A percentile compares a stretch with the other conserved stretches of the same genome.
phyloP scores from a whole-genome alignment of 768 basidiomycete genomes.

The Pilatotrama ljubarskyi region DNA sequence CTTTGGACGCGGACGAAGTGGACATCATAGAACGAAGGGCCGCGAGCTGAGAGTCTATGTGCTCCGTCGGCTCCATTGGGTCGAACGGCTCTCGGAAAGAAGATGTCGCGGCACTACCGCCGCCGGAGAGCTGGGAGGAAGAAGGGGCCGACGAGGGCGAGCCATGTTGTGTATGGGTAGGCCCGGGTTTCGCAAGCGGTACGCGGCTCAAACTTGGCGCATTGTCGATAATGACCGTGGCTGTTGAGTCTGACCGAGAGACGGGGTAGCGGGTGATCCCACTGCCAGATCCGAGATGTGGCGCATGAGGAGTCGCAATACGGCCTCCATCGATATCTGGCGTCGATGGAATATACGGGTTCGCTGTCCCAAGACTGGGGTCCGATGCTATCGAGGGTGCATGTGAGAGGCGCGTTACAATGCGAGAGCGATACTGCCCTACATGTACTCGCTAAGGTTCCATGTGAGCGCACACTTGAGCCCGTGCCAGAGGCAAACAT shows the following conservation, averaged over 20 bases:
- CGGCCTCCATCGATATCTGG: background rate
- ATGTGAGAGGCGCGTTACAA: background rate
- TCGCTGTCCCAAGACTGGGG: conserved; percentile 7
- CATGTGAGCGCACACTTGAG: background rate
- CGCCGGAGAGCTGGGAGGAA: background rate
- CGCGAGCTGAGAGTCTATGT: conserved; percentile 22
- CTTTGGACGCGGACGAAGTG: conserved; percentile 11
- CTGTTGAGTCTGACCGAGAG: conserved; percentile 17
- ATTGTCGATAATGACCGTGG: conserved; percentile 15
- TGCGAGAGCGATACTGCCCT: background rate
- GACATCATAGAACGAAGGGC: conserved; percentile 17
- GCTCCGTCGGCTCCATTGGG: conserved; percentile 20
- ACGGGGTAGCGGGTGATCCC: conserved; percentile 14
- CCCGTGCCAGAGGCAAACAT: background rate
- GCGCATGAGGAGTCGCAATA: conserved; percentile 7
- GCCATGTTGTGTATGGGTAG: background rate
- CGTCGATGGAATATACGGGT: conserved; percentile 4
- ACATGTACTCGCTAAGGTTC: conserved; percentile 1
- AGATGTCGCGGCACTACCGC: background rate
- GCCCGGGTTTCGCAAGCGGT: background rate
- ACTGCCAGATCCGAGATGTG: conserved; percentile 7
- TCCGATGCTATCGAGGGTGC: background rate
- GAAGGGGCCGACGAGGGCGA: background rate
- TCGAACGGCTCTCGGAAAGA: conserved; percentile 19
- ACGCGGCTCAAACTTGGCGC: background rate